Evolutionary conservation across 208 protist species (phyloP).

Genomic region (Acanthamoeba healyi): DNA sequence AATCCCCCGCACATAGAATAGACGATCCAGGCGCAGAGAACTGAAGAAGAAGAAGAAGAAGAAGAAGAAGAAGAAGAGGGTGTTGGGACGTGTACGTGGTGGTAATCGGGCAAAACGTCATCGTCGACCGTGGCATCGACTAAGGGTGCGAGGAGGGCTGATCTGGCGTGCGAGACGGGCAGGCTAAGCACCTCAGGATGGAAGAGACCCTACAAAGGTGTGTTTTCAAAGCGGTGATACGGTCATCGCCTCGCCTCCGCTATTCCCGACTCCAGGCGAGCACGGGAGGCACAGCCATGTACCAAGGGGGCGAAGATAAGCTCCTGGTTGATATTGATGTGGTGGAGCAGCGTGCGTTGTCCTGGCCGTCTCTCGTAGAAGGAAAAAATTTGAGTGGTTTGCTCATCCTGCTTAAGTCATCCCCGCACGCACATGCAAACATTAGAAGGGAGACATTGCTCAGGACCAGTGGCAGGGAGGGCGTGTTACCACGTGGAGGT

Average conservation of each 20-base stretch:
- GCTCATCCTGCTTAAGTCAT: not conserved
- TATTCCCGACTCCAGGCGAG: not conserved
- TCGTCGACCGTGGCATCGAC: not conserved
- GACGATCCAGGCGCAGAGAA: too few relatives aligned
- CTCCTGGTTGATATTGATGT: slow-evolving; percentile 51
- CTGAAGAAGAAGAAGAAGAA: too few relatives aligned
- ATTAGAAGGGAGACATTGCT: not conserved
- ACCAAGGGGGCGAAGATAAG: slow-evolving; percentile 57
- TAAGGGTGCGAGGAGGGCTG: not conserved
- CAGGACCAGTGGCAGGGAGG: too few relatives aligned
- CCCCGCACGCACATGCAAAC: not conserved
- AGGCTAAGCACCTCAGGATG: not conserved
- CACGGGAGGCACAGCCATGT: not conserved
- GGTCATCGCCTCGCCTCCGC: not conserved
- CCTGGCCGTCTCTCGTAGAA: slow-evolving; percentile 18
- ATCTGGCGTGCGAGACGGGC: not conserved
- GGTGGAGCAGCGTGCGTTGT: slow-evolving; percentile 31
- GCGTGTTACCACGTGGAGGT: not conserved
- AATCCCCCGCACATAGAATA: too few relatives aligned
- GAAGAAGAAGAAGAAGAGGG: too few relatives aligned
- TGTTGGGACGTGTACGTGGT: too few relatives aligned
- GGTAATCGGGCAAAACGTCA: not conserved
- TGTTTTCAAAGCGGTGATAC: not conserved
- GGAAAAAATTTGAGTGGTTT: slow-evolving; percentile 40
- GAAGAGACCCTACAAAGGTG: not conserved